Evolutionary conservation across 129 eudicot species (phyloP).

Genomic region (Flaveria linearis): DNA sequence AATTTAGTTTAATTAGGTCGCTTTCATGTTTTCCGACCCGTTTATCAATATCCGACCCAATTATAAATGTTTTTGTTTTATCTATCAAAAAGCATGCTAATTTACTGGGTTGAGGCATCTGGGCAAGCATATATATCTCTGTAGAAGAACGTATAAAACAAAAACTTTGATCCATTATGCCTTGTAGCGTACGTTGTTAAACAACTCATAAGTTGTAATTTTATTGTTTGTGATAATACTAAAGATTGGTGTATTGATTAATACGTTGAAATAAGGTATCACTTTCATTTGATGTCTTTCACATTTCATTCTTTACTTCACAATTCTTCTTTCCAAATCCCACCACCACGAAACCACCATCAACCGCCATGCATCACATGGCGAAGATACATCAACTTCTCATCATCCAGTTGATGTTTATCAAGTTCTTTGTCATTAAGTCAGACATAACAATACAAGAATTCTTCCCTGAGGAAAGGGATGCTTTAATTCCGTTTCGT

Average conservation of each 20-base stretch:
- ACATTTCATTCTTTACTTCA: slow-evolving; percentile 21
- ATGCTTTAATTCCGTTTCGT: slow-evolving; percentile 55
- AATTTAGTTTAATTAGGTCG: neutral
- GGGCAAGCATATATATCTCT: slow-evolving; percentile 1
- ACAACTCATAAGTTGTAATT: slow-evolving; percentile 36
- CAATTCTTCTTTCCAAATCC: slow-evolving; percentile 4
- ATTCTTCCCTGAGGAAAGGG: slow-evolving; percentile 48
- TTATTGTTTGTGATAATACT: slow-evolving; percentile 32
- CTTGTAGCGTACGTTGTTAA: slow-evolving; percentile 39
- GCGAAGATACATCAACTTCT: slow-evolving; percentile 5
- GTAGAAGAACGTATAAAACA: neutral
- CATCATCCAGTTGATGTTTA: slow-evolving; percentile 2
- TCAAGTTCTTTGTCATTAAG: slow-evolving; percentile 21
- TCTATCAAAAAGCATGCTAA: neutral
- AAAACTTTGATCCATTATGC: slow-evolving; percentile 20
- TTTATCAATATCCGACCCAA: neutral
- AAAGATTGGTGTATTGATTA: slow-evolving; percentile 22
- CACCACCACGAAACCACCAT: slow-evolving; percentile 1
- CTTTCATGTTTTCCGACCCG: slow-evolving; percentile 9
- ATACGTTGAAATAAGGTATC: slow-evolving; percentile 32
- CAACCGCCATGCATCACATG: slow-evolving; percentile 11
- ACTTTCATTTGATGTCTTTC: slow-evolving; percentile 38
- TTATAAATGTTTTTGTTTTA: neutral
- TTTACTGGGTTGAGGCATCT: neutral
- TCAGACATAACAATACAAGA: slow-evolving; percentile 13